Conservation (phyloP, 169 alveolate species). For the Plasmodium inui region DNA sequence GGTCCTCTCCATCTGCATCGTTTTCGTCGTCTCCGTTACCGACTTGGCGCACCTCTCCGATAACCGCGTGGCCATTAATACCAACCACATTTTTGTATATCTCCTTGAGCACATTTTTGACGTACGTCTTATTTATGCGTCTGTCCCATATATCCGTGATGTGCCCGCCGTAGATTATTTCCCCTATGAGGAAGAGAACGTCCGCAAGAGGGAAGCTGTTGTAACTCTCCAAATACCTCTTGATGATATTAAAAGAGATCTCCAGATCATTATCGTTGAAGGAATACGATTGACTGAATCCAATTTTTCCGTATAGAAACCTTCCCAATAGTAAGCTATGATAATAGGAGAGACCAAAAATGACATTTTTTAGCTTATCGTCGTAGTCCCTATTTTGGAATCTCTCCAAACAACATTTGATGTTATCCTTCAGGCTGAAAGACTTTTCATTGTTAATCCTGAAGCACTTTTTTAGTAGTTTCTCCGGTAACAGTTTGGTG, state of each 20-base stretch:
- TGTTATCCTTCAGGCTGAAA: constrained; percentile 79
- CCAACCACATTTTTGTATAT: constrained; percentile 48
- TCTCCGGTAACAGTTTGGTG: constrained; percentile 56
- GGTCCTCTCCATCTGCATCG: background rate
- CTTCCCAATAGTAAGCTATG: constrained; percentile 96
- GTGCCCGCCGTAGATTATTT: constrained; percentile 98
- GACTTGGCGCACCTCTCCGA: background rate
- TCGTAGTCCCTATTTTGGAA: constrained; percentile 89
- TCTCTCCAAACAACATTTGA: constrained; percentile 80
- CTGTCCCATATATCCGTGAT: constrained; percentile 98
- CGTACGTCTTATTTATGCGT: constrained; percentile 94
- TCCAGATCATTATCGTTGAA: constrained; percentile 97
- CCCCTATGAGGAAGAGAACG: constrained; percentile 95
- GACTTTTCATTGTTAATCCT: constrained; percentile 68
- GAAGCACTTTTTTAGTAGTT: constrained; percentile 53
- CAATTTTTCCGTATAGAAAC: constrained; percentile 96
- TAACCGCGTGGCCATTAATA: constrained; percentile 13
- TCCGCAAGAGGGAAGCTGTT: constrained; percentile 96
- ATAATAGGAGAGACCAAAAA: constrained; percentile 96
- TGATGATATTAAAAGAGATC: constrained; percentile 95
- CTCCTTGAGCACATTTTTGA: constrained; percentile 46
- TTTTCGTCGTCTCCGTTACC: background rate
- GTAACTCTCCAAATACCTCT: constrained; percentile 90
- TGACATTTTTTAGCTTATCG: constrained; percentile 93
- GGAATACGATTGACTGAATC: constrained; percentile 95